Evolutionary conservation across 345 rosid genomes (phyloP), one percentile per base, ranked within the genome.

Genomic region (Populus deltoides): DNA sequence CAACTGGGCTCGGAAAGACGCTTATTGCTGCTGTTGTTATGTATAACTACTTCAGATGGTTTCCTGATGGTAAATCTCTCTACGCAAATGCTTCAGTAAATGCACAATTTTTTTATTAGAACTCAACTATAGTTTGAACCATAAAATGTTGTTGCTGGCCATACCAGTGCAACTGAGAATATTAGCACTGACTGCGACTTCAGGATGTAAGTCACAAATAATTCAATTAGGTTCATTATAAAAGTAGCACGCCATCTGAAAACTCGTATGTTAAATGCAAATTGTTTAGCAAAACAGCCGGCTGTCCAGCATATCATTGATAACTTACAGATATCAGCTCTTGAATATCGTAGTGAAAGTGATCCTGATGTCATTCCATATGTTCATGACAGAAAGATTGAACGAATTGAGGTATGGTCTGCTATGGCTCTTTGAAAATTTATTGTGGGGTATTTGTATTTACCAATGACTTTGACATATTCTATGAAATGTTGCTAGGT

Each of bases 1-100:
- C 98, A 3, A 95, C 98, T 0, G 97, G 98, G 53, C 98, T 93
- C 17, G 98, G 99, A 65, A 95, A 93, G 90, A 95, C 99, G 0
- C 98, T 95, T 75, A 91, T 93, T 63, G 98, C 98, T 41, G 94
- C 97, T 0, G 99, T 95, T 62, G 92, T 93, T 9, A 95, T 95
- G 92, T 92, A 86, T 83, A 95, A 95, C 86, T 95, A 92, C 86
- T 95, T 90, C 85, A 90, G 96, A 87, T 95, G 98, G n/a, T n/a
- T n/a, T n/a, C n/a, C n/a, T n/a, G n/a, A n/a, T n/a, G n/a, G n/a
- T n/a, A n/a, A n/a, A n/a, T n/a, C n/a, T n/a, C n/a, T n/a, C n/a
- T n/a, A n/a, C n/a, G n/a, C n/a, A n/a, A n/a, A n/a, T n/a, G n/a
- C n/a, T n/a, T n/a, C n/a, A n/a, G n/a, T n/a, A n/a, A n/a, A n/a